Base-by-base conservation (phyloP, 192 early-diverging fungal species). In the Diversispora eburnea region DNA sequence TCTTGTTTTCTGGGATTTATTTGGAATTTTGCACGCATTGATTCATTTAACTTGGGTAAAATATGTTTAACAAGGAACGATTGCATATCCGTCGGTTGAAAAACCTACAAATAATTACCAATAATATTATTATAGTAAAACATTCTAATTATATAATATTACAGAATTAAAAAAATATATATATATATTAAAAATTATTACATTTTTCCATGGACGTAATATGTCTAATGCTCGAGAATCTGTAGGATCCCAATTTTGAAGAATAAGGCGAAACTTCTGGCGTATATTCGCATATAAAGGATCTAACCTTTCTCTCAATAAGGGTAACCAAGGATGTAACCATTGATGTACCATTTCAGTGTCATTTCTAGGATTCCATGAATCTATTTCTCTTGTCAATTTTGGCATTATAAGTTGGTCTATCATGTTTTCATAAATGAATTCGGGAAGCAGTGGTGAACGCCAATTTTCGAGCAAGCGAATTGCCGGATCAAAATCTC, bases 351-450 rank as follows among this genome's bases (percentile, higher is more conserved):
- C 77, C 77, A 85, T 84, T n/a, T 78, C 75, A 3, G 78, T 76
- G 67, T 88, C 84, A 1, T 77, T 75, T 25, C 76, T 72, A 15
- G 89, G 89, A 55, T 86, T 84, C 90, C 90, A 93, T 9, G 81
- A 65, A 0, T 87, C 84, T 7, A 96, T 79, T 12, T 83, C 85
- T 43, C 79, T 77, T 6, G 72, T 67, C 3, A 96, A 81, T 70
- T 96, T 96, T 10, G 94, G 94, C 46, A 94, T 49, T 8, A 96
- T 78, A 17, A 94, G 85, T 73, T 94, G 93, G 42, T 90, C 84
- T 17, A 94, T 77, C 17, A 94, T 88, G 76, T 93, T 91, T 64
- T 86, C 81, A 19, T 82, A 83, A 41, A 96, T 82, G 81, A 92
- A 96, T 8, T 62, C 70, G 1, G 94, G 94, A 13, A 94, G 72